Percentiles rank a stretch among this genome's conserved stretches.
Evolutionary conservation across 2,329 filamentous ascomycete genomes (phyloP).

Genomic region (Huntiella decipiens): DNA sequence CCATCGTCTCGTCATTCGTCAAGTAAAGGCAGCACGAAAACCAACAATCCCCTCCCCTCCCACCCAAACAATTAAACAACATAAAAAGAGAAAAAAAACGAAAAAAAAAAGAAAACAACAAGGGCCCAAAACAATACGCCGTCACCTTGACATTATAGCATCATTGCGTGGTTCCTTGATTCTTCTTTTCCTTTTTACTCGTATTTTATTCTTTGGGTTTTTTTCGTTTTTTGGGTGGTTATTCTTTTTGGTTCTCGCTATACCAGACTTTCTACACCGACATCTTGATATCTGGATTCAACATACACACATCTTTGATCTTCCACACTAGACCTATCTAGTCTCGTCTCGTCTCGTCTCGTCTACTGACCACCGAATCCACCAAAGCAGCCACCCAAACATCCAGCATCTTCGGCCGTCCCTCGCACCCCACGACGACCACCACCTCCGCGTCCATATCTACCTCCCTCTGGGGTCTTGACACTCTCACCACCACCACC

Average conservation of each 20-base stretch:
- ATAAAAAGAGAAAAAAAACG: not conserved
- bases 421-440: slow-evolving; percentile 12
- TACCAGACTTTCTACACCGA: not conserved
- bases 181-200: not conserved
- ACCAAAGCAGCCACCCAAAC: not conserved
- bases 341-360: not conserved
- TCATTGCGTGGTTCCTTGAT: too few species aligned
- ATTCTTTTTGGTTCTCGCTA: too few species aligned
- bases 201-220: not conserved
- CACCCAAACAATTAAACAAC: not conserved
- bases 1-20: not conserved
- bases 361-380: not conserved
- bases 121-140: too few species aligned
- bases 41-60: not conserved
- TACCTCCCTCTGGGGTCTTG: slow-evolving; percentile 11
- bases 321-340: not conserved
- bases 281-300: not conserved
- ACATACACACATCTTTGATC: not conserved
- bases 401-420: not conserved
- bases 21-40: not conserved
- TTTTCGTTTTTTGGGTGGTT: not conserved
- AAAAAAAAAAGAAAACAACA: slow-evolving; percentile 1
- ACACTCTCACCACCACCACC: not conserved
- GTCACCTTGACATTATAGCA: too few species aligned
- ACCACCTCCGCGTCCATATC: slow-evolving; percentile 13